Percentiles rank a stretch among this genome's conserved stretches.
Conservation (phyloP, 306 rosid genomes). For the Castanea crenata region DNA sequence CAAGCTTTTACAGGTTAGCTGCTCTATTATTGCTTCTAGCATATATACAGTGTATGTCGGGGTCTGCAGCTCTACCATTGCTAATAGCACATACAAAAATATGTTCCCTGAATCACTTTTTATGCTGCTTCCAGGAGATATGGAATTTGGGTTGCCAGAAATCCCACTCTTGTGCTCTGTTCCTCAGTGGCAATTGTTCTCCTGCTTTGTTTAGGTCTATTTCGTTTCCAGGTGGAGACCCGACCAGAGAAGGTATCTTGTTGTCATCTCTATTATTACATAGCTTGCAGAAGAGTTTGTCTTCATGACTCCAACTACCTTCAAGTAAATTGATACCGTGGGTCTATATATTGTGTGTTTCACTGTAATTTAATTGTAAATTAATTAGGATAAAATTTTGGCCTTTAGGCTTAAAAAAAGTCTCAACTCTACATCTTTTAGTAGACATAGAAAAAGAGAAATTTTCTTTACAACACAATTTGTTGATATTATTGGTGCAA, state of each 20-base stretch:
- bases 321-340: not conserved
- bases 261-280: constrained; percentile 26
- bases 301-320: not conserved
- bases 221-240: constrained; percentile 84
- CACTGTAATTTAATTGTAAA: not conserved
- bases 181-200: constrained; percentile 73
- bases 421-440: not conserved
- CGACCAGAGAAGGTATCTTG: constrained; percentile 80
- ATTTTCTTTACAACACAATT: not conserved
- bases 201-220: constrained; percentile 71
- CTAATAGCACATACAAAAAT: constrained; percentile 5
- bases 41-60: not conserved
- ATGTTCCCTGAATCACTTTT: constrained; percentile 21
- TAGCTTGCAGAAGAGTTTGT: constrained; percentile 18
- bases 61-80: constrained; percentile 45
- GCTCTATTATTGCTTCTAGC: constrained; percentile 21
- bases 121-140: constrained; percentile 55
- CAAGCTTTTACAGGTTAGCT: constrained; percentile 77
- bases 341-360: not conserved
- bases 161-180: constrained; percentile 70
- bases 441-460: not conserved
- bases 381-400: not conserved
- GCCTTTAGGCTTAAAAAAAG: not conserved
- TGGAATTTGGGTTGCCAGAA: constrained; percentile 86
- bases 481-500: not conserved